Conservation (phyloP, 2,329 filamentous ascomycete species). For the Alternaria ethzedia region DNA sequence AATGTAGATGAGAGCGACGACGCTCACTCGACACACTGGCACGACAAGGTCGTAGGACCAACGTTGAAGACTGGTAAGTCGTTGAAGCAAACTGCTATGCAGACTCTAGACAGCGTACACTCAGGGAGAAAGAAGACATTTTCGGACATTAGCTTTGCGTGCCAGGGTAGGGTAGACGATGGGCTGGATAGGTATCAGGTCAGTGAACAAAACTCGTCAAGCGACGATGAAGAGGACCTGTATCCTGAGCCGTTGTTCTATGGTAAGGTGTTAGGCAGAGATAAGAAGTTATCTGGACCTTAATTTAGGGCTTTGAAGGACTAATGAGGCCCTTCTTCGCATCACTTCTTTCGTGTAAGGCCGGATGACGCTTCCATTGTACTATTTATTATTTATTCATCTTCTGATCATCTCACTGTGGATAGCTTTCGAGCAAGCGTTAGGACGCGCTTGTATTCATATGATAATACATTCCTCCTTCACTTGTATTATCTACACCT, state of each 20-base stretch:
- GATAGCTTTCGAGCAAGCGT: neutral
- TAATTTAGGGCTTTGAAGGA: constrained; percentile 19
- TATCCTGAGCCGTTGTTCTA: constrained; percentile 17
- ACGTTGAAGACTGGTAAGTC: neutral
- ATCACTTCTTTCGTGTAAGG: neutral
- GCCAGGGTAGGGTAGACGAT: constrained; percentile 21
- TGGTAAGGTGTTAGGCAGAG: neutral
- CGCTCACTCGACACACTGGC: constrained; percentile 14
- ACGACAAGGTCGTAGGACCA: constrained; percentile 9
- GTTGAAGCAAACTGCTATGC: constrained; percentile 1
- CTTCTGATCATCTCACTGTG: neutral
- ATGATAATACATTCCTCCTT: neutral
- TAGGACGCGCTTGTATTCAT: neutral
- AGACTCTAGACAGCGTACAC: constrained; percentile 1
- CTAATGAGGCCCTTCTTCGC: constrained; percentile 7
- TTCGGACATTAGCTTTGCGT: constrained; percentile 30
- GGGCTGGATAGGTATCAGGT: constrained; percentile 1
- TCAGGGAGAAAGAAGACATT: constrained; percentile 13
- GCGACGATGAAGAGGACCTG: neutral
- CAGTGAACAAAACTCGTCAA: neutral
- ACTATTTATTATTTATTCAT: neutral
- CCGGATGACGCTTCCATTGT: neutral
- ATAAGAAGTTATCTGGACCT: constrained; percentile 23
- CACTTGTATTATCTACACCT: neutral
- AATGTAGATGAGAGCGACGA: neutral